Evolutionary conservation across 352 stramenopile genomes (phyloP), one percentile per base, ranked within the genome.

Genomic region (Phytophthora sojae): DNA sequence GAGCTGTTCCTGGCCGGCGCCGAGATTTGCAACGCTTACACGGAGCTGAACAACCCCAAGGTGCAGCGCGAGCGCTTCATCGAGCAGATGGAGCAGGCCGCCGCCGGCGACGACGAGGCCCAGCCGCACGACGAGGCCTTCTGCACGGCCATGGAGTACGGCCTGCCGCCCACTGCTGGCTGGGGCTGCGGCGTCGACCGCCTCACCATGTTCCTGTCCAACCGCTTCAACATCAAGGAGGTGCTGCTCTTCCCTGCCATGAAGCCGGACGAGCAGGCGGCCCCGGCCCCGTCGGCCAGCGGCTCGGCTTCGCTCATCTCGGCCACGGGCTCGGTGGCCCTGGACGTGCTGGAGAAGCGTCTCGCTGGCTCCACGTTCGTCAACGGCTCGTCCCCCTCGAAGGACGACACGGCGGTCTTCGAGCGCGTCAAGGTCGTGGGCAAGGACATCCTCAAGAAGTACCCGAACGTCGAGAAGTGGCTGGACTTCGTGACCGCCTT

Each of bases 161-260:
- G 96, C 35, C 92, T 99, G 78, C 98, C 98, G 17, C 98, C 98
- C 14, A 99, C 98, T 8, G 97, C 92, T 57, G 98, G 98, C 50
- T 97, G 98, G 78, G 98, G 98, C 57, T 98, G 98, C 72, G 98
- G 98, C 45, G 96, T 99, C 64, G 98, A 99, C 82, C 95, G 98
- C 65, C 80, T 99, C 44, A 96, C 96, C 54, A 99, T 99, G 97
- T 91, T 99, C 69, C 80, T 99, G 64, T 98, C 95, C 54, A 98
- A 99, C 80, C 91, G 85, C 60, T 92, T 93, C 61, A 93, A 94
- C 76, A 93, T 95, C 82, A 99, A 99, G 89, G 98, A 99, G 82
- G 98, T 99, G 45, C 81, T 99, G 66, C 84, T 99, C 12, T 99
- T 99, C 85, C 98, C 98, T 45, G 97, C 97, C 52, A 99, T 99